These are phyloP conservation scores for Gossypium davidsonii DNA, from an alignment of 441 rosid species.

Conservation along the genomic window DNA sequence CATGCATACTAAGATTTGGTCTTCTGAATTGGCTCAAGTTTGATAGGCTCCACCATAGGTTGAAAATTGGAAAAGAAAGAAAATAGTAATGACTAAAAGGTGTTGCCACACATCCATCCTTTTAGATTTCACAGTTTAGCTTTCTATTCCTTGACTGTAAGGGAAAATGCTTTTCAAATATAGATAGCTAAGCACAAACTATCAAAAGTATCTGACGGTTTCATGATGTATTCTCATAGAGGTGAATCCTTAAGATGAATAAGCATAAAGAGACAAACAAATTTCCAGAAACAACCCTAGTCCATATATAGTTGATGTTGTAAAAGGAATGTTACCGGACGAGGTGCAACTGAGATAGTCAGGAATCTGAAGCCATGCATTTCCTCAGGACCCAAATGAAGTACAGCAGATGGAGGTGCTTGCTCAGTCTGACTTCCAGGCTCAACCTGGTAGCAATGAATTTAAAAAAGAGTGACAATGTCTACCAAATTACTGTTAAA, in stretches of 20 bases:
- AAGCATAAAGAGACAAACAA: background rate
- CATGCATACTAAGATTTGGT: background rate
- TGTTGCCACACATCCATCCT: background rate
- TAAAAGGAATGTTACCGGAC: constrained; percentile 49
- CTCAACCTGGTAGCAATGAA: constrained; percentile 52
- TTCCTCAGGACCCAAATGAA: constrained; percentile 67
- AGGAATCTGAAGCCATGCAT: constrained; percentile 81
- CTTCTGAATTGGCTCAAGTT: background rate
- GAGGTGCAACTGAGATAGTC: constrained; percentile 91
- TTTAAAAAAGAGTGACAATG: constrained; percentile 12
- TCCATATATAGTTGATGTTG: background rate
- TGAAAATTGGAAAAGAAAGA: background rate
- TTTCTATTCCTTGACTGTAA: background rate
- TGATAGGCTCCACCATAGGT: background rate
- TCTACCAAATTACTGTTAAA: constrained; percentile 11
- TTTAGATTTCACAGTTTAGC: background rate
- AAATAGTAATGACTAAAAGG: background rate
- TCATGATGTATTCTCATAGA: constrained; percentile 1
- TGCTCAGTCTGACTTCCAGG: constrained; percentile 99
- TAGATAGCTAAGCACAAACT: background rate
- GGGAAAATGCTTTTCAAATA: background rate
- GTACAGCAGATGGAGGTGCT: constrained; percentile 89
- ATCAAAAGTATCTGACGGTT: background rate
- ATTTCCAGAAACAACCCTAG: background rate
- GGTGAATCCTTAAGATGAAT: background rate